Base-by-base conservation (phyloP, 352 stramenopile genomes). In the Globisporangium recalcitrans region DNA sequence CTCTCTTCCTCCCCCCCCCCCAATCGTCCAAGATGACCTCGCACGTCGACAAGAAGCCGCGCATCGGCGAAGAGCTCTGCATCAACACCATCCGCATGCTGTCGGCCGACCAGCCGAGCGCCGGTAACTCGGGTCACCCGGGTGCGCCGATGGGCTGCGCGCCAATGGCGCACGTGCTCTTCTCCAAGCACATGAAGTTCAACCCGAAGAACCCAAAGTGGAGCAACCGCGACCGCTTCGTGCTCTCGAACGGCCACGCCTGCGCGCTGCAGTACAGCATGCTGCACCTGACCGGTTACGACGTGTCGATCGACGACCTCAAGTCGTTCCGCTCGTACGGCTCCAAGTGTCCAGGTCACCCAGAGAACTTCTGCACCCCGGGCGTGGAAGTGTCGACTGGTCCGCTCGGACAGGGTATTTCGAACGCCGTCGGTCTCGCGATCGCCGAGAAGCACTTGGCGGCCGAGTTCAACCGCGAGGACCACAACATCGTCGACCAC, bases 241-340 rank as follows among this genome's bases (percentile, higher is more conserved):
- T 99, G 57, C 86, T 99, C 55, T 98, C 90, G 53, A 99, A 99
- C 77, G 98, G 98, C 63, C 98, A 99, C 79, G 95, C 92, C 32
- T 99, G 97, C 80, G 97, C 97, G 36, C 87, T 99, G 58, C 96
- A 98, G 75, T 99, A 99, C 85, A 91, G 87, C 48, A 99, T 99
- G 97, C 86, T 99, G 62, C 95, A 99, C 78, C 85, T 99, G 31
- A 97, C 90, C 51, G 98, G 97, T 60, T 98, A 96, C 80, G 90
- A 97, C 69, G 69, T 98, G 22, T 81, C 83, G 31, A 82, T 99
- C 44, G 96, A 99, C n/a, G 95, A 99, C 75, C 84, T 99, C 46
- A 98, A 98, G 75, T 72, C 80, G 46, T 99, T 99, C 83, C 95
- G 98, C 60, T 90, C 98, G 75, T 82, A 98, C 42, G 93, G 90